phyloP scores from a whole-genome alignment of 1,284 basidiomycete genomes.

The Takashimella koratensis region DNA sequence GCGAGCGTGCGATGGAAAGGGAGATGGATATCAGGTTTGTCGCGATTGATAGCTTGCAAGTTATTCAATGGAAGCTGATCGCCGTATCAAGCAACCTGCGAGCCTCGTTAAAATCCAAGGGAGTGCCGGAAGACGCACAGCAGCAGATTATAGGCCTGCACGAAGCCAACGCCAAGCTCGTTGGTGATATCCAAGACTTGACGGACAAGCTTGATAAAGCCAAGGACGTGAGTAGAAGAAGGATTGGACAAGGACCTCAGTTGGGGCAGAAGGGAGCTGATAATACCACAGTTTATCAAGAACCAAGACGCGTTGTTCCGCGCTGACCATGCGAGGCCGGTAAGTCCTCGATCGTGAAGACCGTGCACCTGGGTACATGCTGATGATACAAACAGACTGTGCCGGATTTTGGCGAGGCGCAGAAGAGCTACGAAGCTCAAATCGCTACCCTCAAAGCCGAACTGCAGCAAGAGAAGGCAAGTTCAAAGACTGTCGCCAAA shows the following conservation, averaged over 20 bases:
- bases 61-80: neutral
- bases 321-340: slow-evolving; percentile 20
- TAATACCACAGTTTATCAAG: slow-evolving; percentile 70
- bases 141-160: slow-evolving; percentile 69
- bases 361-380: no score
- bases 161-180: slow-evolving; percentile 67
- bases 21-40: slow-evolving; percentile 41
- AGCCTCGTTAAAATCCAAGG: slow-evolving; percentile 66
- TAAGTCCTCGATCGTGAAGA: no score
- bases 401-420: slow-evolving; percentile 68
- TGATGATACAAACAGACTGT: slow-evolving; percentile 34
- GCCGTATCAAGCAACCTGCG: slow-evolving; percentile 60
- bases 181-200: slow-evolving; percentile 66
- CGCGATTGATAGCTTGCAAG: neutral
- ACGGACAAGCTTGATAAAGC: slow-evolving; percentile 80
- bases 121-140: slow-evolving; percentile 75
- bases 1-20: neutral
- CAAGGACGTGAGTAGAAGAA: slow-evolving; percentile 56
- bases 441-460: slow-evolving; percentile 70
- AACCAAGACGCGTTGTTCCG: slow-evolving; percentile 74
- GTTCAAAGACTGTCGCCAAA: no score
- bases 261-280: neutral
- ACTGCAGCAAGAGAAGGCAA: slow-evolving; percentile 60
- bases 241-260: neutral
- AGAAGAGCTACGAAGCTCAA: slow-evolving; percentile 63